phyloP scores from a whole-genome alignment of 2,329 filamentous ascomycete genomes.

The Elsinoe necatrix region DNA sequence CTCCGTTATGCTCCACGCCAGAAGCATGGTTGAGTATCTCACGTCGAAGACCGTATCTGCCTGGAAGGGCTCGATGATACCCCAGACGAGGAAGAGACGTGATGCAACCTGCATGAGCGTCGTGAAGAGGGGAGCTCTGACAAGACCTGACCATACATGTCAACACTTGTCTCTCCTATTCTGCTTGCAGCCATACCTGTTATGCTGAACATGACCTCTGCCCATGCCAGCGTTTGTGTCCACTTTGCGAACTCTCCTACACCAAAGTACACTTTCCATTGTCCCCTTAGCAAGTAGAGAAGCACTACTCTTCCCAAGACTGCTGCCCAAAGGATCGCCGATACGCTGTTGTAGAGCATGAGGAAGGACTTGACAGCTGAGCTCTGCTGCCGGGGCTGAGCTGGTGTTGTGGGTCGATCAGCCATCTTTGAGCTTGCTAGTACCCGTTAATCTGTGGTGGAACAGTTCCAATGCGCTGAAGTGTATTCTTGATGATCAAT shows the following conservation, averaged over 20 bases:
- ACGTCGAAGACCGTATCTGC: conserved; percentile 47
- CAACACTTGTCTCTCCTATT: background rate
- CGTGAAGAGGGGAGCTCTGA: conserved; percentile 75
- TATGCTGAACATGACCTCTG: conserved; percentile 77
- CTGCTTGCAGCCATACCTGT: conserved; percentile 48
- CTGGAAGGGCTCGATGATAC: conserved; percentile 67
- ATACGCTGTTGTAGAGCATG: conserved; percentile 74
- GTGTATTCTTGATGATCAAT: background rate
- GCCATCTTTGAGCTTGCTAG: background rate
- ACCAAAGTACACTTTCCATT: conserved; percentile 51
- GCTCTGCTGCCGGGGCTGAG: background rate
- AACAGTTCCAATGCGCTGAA: background rate
- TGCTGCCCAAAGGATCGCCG: conserved; percentile 66
- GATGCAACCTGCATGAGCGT: conserved; percentile 85
- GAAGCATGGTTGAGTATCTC: conserved; percentile 67
- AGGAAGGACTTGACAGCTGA: conserved; percentile 54
- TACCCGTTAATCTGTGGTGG: background rate
- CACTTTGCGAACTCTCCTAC: conserved; percentile 62
- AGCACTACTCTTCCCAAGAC: conserved; percentile 63
- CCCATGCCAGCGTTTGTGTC: conserved; percentile 73
- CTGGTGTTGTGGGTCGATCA: background rate
- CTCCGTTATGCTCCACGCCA: conserved; percentile 85
- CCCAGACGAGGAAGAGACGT: conserved; percentile 84
- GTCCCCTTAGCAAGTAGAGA: conserved; percentile 37
- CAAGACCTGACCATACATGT: conserved; percentile 53